Evolutionary conservation across 169 alveolate species (phyloP).

Genomic region (Eimeria necatrix): DNA sequence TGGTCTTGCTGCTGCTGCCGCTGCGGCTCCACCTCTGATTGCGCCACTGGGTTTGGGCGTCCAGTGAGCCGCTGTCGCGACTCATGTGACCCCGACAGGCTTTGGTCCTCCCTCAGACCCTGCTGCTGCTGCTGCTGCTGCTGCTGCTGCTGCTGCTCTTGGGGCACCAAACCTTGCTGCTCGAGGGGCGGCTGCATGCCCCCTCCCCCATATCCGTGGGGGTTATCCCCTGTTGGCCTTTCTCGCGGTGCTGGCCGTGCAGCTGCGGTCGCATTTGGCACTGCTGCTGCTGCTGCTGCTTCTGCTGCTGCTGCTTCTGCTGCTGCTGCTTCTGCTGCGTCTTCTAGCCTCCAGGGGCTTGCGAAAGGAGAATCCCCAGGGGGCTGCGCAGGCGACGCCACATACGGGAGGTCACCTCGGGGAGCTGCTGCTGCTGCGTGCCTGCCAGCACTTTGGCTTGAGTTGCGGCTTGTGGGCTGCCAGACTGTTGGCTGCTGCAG

Average conservation of each 20-base stretch:
- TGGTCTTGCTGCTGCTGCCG: background rate
- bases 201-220: no score
- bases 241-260: background rate
- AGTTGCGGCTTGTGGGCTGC: background rate
- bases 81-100: background rate
- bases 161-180: no score
- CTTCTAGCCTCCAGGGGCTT: constrained; percentile 51
- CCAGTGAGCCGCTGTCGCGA: constrained; percentile 4
- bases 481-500: background rate
- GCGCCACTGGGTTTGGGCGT: background rate
- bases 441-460: constrained; percentile 25
- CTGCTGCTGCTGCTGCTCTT: constrained; percentile 18
- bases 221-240: background rate
- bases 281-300: constrained; percentile 5
- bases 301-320: constrained; percentile 2
- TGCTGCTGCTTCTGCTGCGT: background rate
- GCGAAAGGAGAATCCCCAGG: constrained; percentile 52
- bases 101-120: background rate
- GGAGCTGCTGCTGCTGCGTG: background rate
- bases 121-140: constrained; percentile 19
- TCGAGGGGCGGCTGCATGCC: no score
- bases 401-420: background rate
- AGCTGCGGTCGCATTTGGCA: background rate
- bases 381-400: constrained; percentile 36
- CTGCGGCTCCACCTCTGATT: background rate